Evolutionary conservation across 192 early-diverging fungal species (phyloP).

Genomic region (Entrophospora sp.): DNA sequence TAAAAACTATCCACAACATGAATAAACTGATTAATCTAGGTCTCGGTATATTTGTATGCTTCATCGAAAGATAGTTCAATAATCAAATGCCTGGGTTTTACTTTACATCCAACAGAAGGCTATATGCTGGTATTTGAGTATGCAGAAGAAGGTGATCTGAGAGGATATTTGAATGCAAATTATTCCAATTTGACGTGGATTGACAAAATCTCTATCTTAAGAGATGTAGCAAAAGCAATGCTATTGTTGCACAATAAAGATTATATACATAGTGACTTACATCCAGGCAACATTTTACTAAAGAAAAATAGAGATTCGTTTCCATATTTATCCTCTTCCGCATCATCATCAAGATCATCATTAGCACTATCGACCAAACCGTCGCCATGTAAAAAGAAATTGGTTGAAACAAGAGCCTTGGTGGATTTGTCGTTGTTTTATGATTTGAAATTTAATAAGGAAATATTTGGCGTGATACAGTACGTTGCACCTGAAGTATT

Average conservation of each 20-base stretch:
- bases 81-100: not conserved
- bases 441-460: too few relatives aligned
- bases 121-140: constrained; percentile 3
- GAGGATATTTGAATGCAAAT: not conserved
- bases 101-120: constrained; percentile 1
- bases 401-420: too few relatives aligned
- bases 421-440: too few relatives aligned
- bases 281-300: constrained; percentile 5
- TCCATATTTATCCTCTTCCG: too few relatives aligned
- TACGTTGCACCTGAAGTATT: too few relatives aligned
- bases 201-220: not conserved
- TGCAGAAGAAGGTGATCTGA: not conserved
- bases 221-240: not conserved
- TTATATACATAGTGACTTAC: constrained; percentile 5
- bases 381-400: too few relatives aligned
- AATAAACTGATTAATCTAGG: too few relatives aligned
- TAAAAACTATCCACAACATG: too few relatives aligned
- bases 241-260: not conserved
- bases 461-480: too few relatives aligned
- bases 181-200: not conserved
- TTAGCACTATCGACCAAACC: too few relatives aligned
- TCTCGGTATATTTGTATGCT: not conserved
- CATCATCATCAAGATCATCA: too few relatives aligned
- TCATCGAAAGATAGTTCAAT: not conserved
- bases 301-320: too few relatives aligned